phyloP scores from a whole-genome alignment of 352 stramenopile species.

The Phytophthora uliginosa region DNA sequence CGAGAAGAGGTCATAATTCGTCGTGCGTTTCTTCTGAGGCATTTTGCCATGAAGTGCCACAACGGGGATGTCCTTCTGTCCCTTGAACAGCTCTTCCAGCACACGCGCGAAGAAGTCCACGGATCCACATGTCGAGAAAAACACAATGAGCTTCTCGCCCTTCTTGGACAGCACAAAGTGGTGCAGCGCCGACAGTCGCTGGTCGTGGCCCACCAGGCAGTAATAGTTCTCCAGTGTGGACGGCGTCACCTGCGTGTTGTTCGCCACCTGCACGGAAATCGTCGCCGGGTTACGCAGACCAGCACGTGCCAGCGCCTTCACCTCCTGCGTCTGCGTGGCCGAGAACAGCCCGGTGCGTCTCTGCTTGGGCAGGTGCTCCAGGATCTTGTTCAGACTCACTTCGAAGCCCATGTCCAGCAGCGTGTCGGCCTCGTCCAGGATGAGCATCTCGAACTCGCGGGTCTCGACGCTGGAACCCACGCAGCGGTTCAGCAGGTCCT shows the following conservation, averaged over 20 bases:
- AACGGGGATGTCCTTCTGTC: slow-evolving; percentile 52
- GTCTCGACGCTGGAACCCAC: slow-evolving; percentile 84
- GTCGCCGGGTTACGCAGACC: slow-evolving; percentile 99
- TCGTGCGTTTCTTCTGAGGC: slow-evolving; percentile 90
- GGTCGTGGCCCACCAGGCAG: slow-evolving; percentile 93
- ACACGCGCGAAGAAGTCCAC: slow-evolving; percentile 99
- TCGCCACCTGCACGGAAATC: slow-evolving; percentile 97
- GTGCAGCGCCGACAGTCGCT: slow-evolving; percentile 94
- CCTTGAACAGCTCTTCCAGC: slow-evolving; percentile 83
- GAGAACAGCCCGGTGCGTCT: slow-evolving; percentile 95
- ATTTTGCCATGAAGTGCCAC: slow-evolving; percentile 96
- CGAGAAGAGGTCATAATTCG: slow-evolving; percentile 83
- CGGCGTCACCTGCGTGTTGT: slow-evolving; percentile 83
- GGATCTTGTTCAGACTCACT: slow-evolving; percentile 96
- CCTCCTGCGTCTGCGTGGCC: slow-evolving; percentile 95
- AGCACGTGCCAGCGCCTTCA: slow-evolving; percentile 95
- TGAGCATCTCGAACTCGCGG: slow-evolving; percentile 97
- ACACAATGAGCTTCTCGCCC: slow-evolving; percentile 97
- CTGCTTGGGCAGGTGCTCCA: slow-evolving; percentile 97
- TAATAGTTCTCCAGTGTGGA: slow-evolving; percentile 96
- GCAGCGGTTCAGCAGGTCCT: slow-evolving; percentile 91
- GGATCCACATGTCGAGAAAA: slow-evolving; percentile 98
- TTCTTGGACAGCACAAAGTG: slow-evolving; percentile 95
- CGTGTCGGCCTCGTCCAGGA: slow-evolving; percentile 99
- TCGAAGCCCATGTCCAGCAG: slow-evolving; percentile 99